These are phyloP conservation scores for Primulina tabacum DNA, from an alignment of 257 asterid species.

Conservation along the genomic window DNA sequence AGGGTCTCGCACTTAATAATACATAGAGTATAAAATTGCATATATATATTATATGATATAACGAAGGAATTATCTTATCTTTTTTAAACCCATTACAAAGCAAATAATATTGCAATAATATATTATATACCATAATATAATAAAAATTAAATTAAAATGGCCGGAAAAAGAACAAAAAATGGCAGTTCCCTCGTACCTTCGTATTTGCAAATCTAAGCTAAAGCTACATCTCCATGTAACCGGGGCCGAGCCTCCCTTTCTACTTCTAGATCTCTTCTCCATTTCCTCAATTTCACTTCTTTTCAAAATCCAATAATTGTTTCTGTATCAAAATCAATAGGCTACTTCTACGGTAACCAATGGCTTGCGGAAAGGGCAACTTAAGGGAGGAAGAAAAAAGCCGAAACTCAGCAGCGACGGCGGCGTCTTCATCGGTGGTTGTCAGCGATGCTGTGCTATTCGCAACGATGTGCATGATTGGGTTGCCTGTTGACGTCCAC, in stretches of 20 bases:
- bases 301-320: slow-evolving; percentile 13
- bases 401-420: slow-evolving; percentile 34
- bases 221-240: slow-evolving; percentile 12
- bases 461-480: slow-evolving; percentile 73
- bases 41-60: no score
- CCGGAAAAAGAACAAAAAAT: slow-evolving; percentile 2
- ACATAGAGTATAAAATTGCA: no score
- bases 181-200: slow-evolving; percentile 18
- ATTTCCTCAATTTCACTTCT: slow-evolving; percentile 5
- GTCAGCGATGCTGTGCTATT: slow-evolving; percentile 58
- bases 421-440: slow-evolving; percentile 27
- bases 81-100: no score
- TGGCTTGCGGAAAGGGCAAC: slow-evolving; percentile 61
- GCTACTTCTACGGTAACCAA: slow-evolving; percentile 22
- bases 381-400: slow-evolving; percentile 37
- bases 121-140: no score
- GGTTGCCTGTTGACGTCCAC: slow-evolving; percentile 75
- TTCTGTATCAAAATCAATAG: background rate
- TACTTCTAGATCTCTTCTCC: background rate
- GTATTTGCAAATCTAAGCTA: slow-evolving; percentile 26
- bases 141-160: no score
- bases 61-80: no score
- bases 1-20: no score
- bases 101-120: no score
- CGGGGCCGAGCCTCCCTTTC: slow-evolving; percentile 22